Evolutionary conservation across 1,284 basidiomycete species (phyloP).

Genomic region (Naganishia albida): DNA sequence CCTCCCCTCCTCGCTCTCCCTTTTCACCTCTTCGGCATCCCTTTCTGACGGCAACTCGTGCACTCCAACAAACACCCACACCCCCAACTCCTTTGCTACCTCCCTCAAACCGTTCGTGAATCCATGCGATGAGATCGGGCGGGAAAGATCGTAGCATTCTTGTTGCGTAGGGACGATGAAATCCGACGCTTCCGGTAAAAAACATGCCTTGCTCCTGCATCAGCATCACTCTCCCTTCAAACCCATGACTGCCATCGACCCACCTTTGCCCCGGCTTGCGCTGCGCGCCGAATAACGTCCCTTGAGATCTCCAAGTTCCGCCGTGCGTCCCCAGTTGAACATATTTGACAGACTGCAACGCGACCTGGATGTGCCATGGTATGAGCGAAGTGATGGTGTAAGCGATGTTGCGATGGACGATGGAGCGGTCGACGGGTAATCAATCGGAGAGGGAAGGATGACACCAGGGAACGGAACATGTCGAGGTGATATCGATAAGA

Average conservation of each 20-base stretch:
- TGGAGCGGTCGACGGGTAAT: no score
- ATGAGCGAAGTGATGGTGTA: no score
- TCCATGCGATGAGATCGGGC: conserved; percentile 41
- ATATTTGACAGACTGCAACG: conserved; percentile 47
- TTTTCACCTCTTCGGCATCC: conserved; percentile 40
- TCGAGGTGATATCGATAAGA: no score
- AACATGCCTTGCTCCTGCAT: conserved; percentile 44
- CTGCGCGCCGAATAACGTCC: conserved; percentile 54
- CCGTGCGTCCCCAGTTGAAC: conserved; percentile 44
- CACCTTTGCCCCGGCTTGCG: conserved; percentile 52
- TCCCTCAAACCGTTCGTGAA: conserved; percentile 48
- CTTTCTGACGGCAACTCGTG: conserved; percentile 53
- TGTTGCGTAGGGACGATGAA: conserved; percentile 55
- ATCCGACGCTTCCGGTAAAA: conserved; percentile 58
- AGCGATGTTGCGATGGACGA: no score
- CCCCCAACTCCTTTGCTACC: conserved; percentile 50
- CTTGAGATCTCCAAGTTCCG: conserved; percentile 48
- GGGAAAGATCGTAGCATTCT: conserved; percentile 43
- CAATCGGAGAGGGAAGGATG: no score
- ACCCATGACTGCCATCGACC: conserved; percentile 26
- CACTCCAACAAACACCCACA: conserved; percentile 56
- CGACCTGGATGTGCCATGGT: neutral
- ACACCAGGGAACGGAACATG: no score
- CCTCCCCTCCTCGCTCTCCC: conserved; percentile 38
- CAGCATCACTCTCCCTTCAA: neutral